A percentile compares a stretch with the other conserved stretches of the same genome.
phyloP scores from a whole-genome alignment of 2,329 filamentous ascomycete species.

The Verticillium dahliae region DNA sequence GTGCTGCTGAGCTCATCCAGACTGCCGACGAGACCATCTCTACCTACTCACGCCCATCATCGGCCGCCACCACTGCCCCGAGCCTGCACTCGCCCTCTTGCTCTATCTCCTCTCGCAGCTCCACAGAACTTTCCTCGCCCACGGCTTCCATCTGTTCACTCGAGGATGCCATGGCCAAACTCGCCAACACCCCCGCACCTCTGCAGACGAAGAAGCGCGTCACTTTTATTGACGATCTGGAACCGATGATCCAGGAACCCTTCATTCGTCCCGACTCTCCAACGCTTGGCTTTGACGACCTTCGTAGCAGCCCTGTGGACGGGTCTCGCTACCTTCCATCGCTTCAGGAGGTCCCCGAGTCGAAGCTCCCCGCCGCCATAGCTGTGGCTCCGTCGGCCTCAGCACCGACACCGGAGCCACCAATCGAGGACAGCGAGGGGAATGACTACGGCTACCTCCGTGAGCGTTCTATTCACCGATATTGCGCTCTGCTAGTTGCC shows the following conservation, averaged over 20 bases:
- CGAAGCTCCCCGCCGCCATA: conserved; percentile 7
- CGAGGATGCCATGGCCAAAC: conserved; percentile 18
- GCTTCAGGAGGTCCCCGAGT: conserved; percentile 9
- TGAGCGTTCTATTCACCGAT: conserved; percentile 39
- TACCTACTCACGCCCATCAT: conserved; percentile 20
- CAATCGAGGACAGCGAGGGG: conserved; percentile 4
- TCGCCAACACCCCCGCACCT: conserved; percentile 1
- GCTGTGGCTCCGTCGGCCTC: conserved; percentile 11
- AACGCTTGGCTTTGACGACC: conserved; percentile 45
- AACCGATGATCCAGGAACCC: conserved; percentile 31
- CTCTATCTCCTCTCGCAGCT: conserved; percentile 31
- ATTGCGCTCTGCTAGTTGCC: conserved; percentile 38
- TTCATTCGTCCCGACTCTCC: conserved; percentile 53
- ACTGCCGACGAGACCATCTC: conserved; percentile 36
- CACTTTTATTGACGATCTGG: conserved; percentile 28
- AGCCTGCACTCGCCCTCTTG: conserved; percentile 39
- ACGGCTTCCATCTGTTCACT: conserved; percentile 35
- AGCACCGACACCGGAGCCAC: conserved; percentile 8
- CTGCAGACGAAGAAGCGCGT: conserved; percentile 30
- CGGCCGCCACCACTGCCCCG: conserved; percentile 20
- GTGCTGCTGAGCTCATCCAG: conserved; percentile 39
- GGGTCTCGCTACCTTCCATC: conserved; percentile 4
- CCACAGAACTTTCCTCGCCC: conserved; percentile 39
- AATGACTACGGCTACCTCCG: conserved; percentile 28
- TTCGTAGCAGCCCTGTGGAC: background rate